These are phyloP conservation scores for Guadua angustifolia DNA, from an alignment of 176 grass and related monocot genomes.

Conservation along the genomic window DNA sequence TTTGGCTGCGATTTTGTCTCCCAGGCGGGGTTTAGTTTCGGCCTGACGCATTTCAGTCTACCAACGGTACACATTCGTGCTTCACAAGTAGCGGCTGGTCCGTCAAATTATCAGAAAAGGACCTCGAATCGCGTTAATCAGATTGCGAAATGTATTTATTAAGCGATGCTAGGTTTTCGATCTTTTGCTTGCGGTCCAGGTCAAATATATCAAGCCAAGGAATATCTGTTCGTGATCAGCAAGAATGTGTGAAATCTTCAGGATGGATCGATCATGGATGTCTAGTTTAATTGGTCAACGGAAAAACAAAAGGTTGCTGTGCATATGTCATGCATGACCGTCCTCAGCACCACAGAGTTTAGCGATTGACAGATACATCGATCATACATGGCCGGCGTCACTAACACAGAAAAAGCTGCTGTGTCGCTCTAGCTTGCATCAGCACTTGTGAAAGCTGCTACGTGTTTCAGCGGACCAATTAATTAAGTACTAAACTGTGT, in stretches of 20 bases:
- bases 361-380: background rate
- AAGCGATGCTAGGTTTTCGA: background rate
- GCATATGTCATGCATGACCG: background rate
- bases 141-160: background rate
- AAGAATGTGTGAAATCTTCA: background rate
- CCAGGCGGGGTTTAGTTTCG: background rate
- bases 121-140: background rate
- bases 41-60: background rate
- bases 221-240: background rate
- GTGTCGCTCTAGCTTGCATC: too few relatives aligned
- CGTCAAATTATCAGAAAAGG: background rate
- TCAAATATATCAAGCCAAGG: background rate
- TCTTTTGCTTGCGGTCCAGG: background rate
- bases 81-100: conserved; percentile 3
- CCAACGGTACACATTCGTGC: background rate
- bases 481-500: too few relatives aligned
- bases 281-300: background rate
- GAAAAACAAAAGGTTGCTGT: background rate
- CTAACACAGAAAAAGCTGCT: background rate
- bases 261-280: background rate
- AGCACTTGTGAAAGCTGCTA: too few relatives aligned
- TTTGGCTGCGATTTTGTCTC: conserved; percentile 7
- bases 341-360: background rate
- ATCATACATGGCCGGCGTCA: background rate
- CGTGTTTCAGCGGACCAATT: too few relatives aligned